phyloP scores from a whole-genome alignment of 2,329 filamentous ascomycete species.

The Verticillium nonalfalfae region DNA sequence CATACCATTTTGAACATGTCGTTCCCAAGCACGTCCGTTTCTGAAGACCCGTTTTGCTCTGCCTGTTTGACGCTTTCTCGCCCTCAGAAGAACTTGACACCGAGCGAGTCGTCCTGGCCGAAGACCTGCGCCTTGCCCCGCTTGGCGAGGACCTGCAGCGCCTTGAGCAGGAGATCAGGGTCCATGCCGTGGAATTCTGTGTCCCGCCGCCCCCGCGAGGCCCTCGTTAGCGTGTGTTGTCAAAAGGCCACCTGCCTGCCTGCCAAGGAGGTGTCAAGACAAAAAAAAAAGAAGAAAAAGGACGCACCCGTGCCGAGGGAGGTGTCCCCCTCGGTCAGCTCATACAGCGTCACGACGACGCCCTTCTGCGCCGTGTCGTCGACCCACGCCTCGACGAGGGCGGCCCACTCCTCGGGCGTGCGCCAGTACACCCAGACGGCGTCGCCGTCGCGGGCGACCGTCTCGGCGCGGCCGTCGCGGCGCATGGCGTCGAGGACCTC shows the following conservation, averaged over 20 bases:
- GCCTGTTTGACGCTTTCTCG: too few relatives aligned
- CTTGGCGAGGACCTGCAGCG: slow-evolving; percentile 77
- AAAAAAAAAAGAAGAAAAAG: background rate
- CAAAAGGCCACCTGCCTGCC: too few relatives aligned
- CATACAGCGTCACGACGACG: slow-evolving; percentile 85
- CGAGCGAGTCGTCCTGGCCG: slow-evolving; percentile 78
- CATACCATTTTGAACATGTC: too few relatives aligned
- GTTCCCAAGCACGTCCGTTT: too few relatives aligned
- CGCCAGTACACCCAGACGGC: slow-evolving; percentile 78
- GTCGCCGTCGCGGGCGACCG: slow-evolving; percentile 41
- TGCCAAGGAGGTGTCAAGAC: too few relatives aligned
- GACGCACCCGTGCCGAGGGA: slow-evolving; percentile 59
- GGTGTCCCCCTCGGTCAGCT: slow-evolving; percentile 81
- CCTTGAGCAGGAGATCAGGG: slow-evolving; percentile 69
- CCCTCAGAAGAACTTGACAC: slow-evolving; percentile 90
- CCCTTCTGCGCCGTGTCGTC: slow-evolving; percentile 87
- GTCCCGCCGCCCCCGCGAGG: too few relatives aligned
- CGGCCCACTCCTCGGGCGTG: slow-evolving; percentile 86
- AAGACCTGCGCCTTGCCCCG: slow-evolving; percentile 90
- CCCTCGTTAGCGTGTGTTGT: too few relatives aligned
- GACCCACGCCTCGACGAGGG: slow-evolving; percentile 69
- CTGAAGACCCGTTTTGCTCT: too few relatives aligned
- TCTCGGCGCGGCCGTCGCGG: slow-evolving; percentile 59
- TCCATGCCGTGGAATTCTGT: slow-evolving; percentile 87
- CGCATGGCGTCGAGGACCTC: slow-evolving; percentile 56